Base-by-base conservation (phyloP, 352 stramenopile genomes). In the Salisapilia sapeloensis region DNA sequence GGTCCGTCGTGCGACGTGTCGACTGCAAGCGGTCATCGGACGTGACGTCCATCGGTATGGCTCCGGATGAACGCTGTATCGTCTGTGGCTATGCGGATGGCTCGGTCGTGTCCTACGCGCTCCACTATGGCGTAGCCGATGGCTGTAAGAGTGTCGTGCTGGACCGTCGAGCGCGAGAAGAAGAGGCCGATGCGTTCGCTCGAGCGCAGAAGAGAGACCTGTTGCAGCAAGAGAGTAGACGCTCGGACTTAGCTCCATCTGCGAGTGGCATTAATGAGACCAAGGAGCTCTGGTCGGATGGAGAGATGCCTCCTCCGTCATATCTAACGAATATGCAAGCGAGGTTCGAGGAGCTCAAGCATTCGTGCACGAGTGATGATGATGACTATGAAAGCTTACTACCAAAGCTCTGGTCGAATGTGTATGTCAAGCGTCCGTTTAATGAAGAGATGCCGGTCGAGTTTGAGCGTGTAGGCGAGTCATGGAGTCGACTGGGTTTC, bases 401-500 rank as follows among this genome's bases (percentile, higher is more conserved):
- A 28, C 46, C 56, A 33, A 41, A 69, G 4, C 43, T 89, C 2
- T 89, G 72, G 72, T 35, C 39, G 19, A 64, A 55, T 3, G 77
- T 89, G 39, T 89, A 89, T 30, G 48, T 50, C 11, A 44, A 67
- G 13, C 33, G 60, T 17, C 50, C 47, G 15, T 69, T 70, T 28
- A 29, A 50, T 13, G 47, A 46, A 13, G 41, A 50, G 21, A 46
- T 35, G 16, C 23, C 50, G 3, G 27, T 57, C 22, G 42, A 59
- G 32, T 90, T 79, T 43, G 74, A 90, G 35, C 61, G 64, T 1
- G 52, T 75, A 20, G 74, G 74, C 18, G 59, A 81, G 33, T 61
- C 67, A 0, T 90, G 74, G 74, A 86, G 70, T 33, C 67, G 65
- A 14, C 46, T 90, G 29, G 74, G 74, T 4, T 90, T 90, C 34